A percentile compares a stretch with the other conserved stretches of the same genome.
Conservation (phyloP, 305 asterid genomes). For the Fraxinus velutina region DNA sequence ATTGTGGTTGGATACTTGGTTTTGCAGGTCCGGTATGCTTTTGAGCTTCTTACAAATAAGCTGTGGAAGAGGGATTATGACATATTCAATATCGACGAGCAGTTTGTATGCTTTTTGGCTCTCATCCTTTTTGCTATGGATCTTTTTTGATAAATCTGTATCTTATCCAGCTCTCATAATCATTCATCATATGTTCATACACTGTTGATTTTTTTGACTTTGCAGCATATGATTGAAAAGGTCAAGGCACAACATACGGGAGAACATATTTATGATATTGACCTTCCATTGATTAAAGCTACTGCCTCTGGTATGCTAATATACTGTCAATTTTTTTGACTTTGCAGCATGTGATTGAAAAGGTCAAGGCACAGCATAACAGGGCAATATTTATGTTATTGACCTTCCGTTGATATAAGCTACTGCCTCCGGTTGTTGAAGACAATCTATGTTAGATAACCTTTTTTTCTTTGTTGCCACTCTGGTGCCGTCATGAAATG, state of each 20-base stretch:
- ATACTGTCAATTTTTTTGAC: conserved; percentile 9
- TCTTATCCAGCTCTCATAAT: conserved; percentile 9
- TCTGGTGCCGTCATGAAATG: neutral
- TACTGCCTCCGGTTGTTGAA: conserved; percentile 64
- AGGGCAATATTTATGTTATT: conserved; percentile 51
- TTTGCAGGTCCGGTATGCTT: conserved; percentile 87
- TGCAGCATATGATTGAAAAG: conserved; percentile 67
- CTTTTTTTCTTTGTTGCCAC: neutral
- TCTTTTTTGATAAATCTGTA: conserved; percentile 13
- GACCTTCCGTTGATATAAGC: conserved; percentile 58
- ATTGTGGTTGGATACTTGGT: conserved; percentile 19
- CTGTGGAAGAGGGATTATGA: conserved; percentile 91
- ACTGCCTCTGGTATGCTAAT: neutral
- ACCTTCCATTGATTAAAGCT: conserved; percentile 56
- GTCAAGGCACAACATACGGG: conserved; percentile 44
- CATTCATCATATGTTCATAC: conserved; percentile 12
- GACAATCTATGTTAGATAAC: conserved; percentile 17
- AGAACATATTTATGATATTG: conserved; percentile 50
- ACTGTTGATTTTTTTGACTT: conserved; percentile 21
- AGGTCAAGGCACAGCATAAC: conserved; percentile 44
- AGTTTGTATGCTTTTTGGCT: conserved; percentile 47
- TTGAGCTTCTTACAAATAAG: conserved; percentile 75
- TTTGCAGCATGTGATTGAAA: conserved; percentile 63
- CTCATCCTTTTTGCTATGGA: conserved; percentile 16
- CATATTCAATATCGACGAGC: conserved; percentile 69